These are phyloP conservation scores for Corymbia citriodora DNA, from an alignment of 441 rosid genomes.

Conservation along the genomic window DNA sequence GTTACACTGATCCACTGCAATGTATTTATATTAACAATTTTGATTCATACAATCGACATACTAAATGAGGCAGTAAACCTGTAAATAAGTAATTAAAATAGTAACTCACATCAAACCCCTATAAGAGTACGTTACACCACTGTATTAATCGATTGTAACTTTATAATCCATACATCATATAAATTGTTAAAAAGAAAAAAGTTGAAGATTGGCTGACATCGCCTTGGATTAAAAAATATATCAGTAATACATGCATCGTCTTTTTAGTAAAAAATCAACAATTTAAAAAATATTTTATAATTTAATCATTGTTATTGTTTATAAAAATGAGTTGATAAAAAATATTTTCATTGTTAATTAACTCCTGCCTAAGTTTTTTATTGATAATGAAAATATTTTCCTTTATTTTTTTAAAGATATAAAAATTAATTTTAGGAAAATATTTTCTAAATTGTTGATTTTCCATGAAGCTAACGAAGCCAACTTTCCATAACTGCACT, in stretches of 20 bases:
- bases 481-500: not conserved
- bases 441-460: not conserved
- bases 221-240: not conserved
- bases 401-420: not conserved
- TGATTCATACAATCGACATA: not conserved
- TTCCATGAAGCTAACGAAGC: not conserved
- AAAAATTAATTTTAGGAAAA: not conserved
- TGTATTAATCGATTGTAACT: not conserved
- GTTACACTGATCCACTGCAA: not conserved
- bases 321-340: not conserved
- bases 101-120: not conserved
- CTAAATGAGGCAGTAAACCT: not conserved
- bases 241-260: not conserved
- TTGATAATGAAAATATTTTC: not conserved
- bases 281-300: not conserved
- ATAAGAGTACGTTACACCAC: not conserved
- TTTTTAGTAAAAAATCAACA: not conserved
- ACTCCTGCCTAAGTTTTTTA: no score
- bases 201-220: not conserved
- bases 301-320: not conserved
- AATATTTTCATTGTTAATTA: not conserved
- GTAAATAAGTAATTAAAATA: not conserved
- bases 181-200: not conserved
- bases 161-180: not conserved
- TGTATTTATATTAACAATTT: not conserved